A percentile compares a stretch with the other conserved stretches of the same genome.
These are phyloP conservation scores for Ceratocystis alfenasii DNA, from an alignment of 2,329 filamentous ascomycete species.

Conservation along the genomic window DNA sequence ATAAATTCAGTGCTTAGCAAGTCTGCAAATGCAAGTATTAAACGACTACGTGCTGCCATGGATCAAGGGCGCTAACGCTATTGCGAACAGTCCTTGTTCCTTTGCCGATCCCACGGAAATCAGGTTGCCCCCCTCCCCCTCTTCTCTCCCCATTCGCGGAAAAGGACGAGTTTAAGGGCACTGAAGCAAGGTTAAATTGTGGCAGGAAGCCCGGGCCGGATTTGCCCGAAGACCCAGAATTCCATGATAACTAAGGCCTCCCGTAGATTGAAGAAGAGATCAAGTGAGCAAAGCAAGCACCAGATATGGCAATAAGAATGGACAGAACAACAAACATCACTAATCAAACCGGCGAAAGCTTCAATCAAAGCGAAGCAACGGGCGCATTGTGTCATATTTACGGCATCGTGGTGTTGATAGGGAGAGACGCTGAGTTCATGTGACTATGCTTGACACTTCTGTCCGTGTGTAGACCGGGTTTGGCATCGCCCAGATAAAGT, in stretches of 20 bases:
- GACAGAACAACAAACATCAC: not conserved
- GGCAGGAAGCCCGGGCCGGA: slow-evolving; percentile 1
- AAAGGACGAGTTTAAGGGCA: not conserved
- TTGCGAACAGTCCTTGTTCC: not conserved
- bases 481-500: not conserved
- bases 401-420: no score
- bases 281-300: not conserved
- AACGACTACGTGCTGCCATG: no score
- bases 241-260: not conserved
- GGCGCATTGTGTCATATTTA: no score
- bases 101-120: not conserved
- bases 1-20: no score
- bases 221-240: not conserved
- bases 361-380: not conserved
- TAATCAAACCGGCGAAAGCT: not conserved
- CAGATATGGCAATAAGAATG: not conserved
- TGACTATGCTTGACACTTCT: not conserved
- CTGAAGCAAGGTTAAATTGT: not conserved
- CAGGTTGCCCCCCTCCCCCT: no score
- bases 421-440: no score
- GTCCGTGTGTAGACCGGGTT: not conserved
- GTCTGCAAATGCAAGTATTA: no score
- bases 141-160: not conserved
- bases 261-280: not conserved
- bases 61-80: no score